phyloP scores from a whole-genome alignment of 2,329 filamentous ascomycete species.

The Diaporthe helianthi region DNA sequence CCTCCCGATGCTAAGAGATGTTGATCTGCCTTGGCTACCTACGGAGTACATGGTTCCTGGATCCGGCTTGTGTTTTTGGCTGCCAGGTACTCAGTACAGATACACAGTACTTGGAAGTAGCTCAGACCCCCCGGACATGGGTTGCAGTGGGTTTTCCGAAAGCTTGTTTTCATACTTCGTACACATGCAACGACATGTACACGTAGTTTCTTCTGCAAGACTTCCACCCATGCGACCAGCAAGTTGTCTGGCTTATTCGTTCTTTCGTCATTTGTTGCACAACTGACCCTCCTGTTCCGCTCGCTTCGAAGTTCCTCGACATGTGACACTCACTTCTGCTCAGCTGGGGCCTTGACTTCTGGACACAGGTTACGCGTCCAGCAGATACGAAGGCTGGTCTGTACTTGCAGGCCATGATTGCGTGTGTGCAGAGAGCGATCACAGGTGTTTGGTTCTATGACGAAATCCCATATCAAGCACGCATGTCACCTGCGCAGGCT shows the following conservation, averaged over 20 bases:
- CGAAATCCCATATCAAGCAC: not conserved
- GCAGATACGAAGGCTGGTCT: not conserved
- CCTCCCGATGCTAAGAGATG: constrained; percentile 6
- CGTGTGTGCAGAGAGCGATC: not conserved
- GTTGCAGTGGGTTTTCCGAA: constrained; percentile 16
- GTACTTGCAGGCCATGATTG: not conserved
- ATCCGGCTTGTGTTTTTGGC: not conserved
- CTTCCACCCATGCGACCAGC: not conserved
- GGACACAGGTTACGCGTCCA: not conserved
- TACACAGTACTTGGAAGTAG: not conserved
- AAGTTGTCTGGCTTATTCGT: not conserved
- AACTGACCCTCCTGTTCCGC: constrained; percentile 9
- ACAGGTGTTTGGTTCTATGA: constrained; percentile 13
- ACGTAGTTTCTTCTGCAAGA: not conserved
- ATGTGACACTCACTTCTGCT: constrained; percentile 17
- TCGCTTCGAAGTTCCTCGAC: not conserved
- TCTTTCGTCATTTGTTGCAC: constrained; percentile 24
- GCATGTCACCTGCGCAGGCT: not conserved
- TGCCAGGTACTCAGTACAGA: too few relatives aligned
- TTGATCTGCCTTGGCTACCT: constrained; percentile 23
- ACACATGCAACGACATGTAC: not conserved
- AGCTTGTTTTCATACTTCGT: constrained; percentile 28
- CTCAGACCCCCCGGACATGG: not conserved
- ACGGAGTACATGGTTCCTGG: constrained; percentile 27
- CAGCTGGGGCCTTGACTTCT: constrained; percentile 2